Evolutionary conservation across 164 flowering plant species (phyloP), one percentile per base, ranked within the genome.

Genomic region (Vitis riparia): DNA sequence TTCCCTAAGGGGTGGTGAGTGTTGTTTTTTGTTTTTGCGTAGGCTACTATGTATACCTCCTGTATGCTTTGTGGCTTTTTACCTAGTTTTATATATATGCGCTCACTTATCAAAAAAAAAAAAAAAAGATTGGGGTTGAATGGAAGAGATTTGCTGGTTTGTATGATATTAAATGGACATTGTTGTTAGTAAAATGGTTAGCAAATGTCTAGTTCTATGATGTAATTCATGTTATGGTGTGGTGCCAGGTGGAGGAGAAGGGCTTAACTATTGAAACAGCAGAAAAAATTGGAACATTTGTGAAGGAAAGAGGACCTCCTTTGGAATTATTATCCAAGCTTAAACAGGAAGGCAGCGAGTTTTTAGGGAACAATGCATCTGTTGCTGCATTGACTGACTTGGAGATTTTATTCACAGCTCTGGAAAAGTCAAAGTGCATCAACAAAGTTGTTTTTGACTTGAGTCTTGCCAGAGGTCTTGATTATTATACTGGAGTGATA

Each of bases 391-490:
- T 96, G 76, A 78, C 84, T 65, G 99, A 96, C n/a, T 81, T 96
- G 68, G 92, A 82, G 74, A 84, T 89, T 70, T 74, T 96, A 62
- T 93, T 96, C 74, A 80, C 77, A 63, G 93, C 97, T 61, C 71
- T 96, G 63, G 91, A 87, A 32, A 87, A 83, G 71, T 80, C 97
- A 10, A 86, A 79, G 77, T 87, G 97, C 47, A 76, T 85, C 47
- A 75, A 82, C 76, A 88, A 81, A 84, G 92, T 96, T 65, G 86
- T 87, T 67, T 93, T 93, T 80, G 99, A 96, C 79, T 80, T 91
- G 84, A 96, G 99, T 71, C 97, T 96, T 78, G 99, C 99, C 7
- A 86, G 99, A 81, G 99, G 99, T 69, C 95, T 96, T 68, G 99
- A 96, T 78, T 96, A 96, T 77, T 96, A 96, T 64, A 91, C 98